Percentiles rank a stretch among this genome's conserved stretches.
Conservation (phyloP, 2,329 filamentous ascomycete genomes). For the Neofusicoccum laricinum region DNA sequence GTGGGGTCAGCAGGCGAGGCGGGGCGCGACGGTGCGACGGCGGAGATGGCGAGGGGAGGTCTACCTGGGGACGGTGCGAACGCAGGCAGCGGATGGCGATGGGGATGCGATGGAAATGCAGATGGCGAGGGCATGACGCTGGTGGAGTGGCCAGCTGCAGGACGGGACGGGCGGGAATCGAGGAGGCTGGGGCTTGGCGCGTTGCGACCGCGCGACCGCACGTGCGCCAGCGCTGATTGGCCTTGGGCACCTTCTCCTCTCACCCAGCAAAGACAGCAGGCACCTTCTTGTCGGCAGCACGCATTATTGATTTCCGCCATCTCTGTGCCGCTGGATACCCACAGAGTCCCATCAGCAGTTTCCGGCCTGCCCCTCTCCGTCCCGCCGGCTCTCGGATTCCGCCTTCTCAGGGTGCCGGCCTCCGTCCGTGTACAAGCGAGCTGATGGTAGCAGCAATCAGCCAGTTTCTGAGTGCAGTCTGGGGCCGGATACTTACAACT, state of each 20-base stretch:
- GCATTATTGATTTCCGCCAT: too few species aligned
- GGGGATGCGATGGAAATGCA: too few species aligned
- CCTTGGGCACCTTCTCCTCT: too few species aligned
- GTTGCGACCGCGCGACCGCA: background rate
- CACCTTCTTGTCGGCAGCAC: too few species aligned
- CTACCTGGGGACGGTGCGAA: background rate
- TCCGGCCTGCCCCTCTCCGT: too few species aligned
- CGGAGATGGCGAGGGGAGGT: background rate
- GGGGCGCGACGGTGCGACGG: background rate
- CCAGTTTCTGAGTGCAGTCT: background rate
- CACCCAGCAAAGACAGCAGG: too few species aligned
- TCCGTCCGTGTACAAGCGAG: background rate
- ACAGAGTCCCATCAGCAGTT: too few species aligned
- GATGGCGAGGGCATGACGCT: background rate
- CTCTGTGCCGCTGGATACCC: too few species aligned
- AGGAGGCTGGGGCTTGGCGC: background rate
- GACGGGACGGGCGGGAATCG: background rate
- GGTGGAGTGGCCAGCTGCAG: background rate
- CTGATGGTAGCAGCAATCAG: background rate
- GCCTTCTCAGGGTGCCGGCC: background rate
- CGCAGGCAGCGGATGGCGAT: background rate
- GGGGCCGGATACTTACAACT: background rate
- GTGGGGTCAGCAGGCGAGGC: background rate
- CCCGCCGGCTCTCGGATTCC: too few species aligned
- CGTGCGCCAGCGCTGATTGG: background rate